Conservation (phyloP, 345 rosid species). For the Turritis glabra region DNA sequence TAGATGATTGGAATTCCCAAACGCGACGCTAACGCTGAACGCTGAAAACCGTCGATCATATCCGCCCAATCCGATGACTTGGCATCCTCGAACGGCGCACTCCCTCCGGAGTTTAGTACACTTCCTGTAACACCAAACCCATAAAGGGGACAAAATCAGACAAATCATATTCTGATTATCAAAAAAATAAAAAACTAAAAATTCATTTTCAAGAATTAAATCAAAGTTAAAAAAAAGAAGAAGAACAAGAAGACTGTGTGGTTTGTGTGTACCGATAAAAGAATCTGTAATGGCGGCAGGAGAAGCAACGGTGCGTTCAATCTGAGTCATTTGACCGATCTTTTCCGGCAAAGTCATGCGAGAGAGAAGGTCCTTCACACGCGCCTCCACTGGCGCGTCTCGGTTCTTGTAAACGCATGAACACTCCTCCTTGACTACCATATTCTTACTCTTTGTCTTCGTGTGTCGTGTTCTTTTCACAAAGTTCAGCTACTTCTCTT, state of each 20-base stretch:
- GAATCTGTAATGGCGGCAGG: slow-evolving; percentile 15
- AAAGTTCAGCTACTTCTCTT: neutral
- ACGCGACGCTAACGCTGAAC: slow-evolving; percentile 61
- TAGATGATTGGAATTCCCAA: slow-evolving; percentile 82
- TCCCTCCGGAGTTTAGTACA: slow-evolving; percentile 74
- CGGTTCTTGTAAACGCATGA: slow-evolving; percentile 42
- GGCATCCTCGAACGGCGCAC: slow-evolving; percentile 64
- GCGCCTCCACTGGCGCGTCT: slow-evolving; percentile 60
- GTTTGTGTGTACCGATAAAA: slow-evolving; percentile 26
- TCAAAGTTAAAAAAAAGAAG: neutral
- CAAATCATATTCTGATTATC: neutral
- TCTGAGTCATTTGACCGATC: slow-evolving; percentile 69
- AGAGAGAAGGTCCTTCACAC: slow-evolving; percentile 73
- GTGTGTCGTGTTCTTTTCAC: neutral
- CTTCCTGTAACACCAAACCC: slow-evolving; percentile 56
- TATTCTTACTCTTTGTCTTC: neutral
- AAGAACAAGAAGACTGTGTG: neutral
- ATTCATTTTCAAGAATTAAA: neutral
- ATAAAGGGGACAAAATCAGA: too few species aligned
- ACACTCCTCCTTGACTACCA: slow-evolving; percentile 6
- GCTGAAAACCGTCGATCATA: slow-evolving; percentile 78
- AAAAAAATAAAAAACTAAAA: neutral
- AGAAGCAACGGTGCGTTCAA: slow-evolving; percentile 33
- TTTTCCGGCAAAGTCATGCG: slow-evolving; percentile 78
- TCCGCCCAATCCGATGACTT: slow-evolving; percentile 75